Evolutionary conservation across 805 yeast genomes (phyloP), one percentile per base, ranked within the genome.

Genomic region (Barnettozyma wickerhamii): DNA sequence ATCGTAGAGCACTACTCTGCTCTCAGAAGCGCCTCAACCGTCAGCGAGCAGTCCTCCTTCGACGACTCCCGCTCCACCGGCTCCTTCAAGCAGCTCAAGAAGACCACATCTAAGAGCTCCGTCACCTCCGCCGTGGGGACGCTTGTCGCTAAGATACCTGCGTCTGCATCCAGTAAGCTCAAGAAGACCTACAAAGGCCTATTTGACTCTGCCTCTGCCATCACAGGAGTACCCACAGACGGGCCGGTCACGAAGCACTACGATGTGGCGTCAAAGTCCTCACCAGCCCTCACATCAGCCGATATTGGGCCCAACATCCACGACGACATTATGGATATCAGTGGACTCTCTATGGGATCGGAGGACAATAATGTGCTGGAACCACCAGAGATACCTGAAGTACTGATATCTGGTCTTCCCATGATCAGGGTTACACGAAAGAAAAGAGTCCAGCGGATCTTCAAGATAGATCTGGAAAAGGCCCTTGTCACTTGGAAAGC

Each of bases 391-490:
- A 74, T 83, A 0, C 68, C 74, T 0, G 69, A 69, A 4, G 61
- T 72, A n/a, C 56, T 79, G 5, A 62, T 69, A 9, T 69, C 66
- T 4, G 95, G 95, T 0, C 55, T 85, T 13, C 72, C 80, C 2
- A 63, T 87, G 45, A 58, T 84, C 21, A 72, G 87, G 50, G 75
- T 87, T 15, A 84, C 95, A 3, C 82, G 79, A 40, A 77, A 77
- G 47, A 84, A 87, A 48, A 74, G 72, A 49, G 77, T 79, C 17
- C 76, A 77, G 51, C 66, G 87, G 14, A 55, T 62, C 7, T 75
- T 86, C 45, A 68, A 60, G 44, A 64, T 87, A 2, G 81, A 84
- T 52, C 63, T 78, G 0, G 74, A 72, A 2, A 54, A 65, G 10
- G 83, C 84, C 23, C 55, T 65, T 5, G 64, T 85, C 13, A 59